These are phyloP conservation scores for Saccharomycopsis oosterbeekiorum DNA, from an alignment of 805 yeast species.

Conservation along the genomic window DNA sequence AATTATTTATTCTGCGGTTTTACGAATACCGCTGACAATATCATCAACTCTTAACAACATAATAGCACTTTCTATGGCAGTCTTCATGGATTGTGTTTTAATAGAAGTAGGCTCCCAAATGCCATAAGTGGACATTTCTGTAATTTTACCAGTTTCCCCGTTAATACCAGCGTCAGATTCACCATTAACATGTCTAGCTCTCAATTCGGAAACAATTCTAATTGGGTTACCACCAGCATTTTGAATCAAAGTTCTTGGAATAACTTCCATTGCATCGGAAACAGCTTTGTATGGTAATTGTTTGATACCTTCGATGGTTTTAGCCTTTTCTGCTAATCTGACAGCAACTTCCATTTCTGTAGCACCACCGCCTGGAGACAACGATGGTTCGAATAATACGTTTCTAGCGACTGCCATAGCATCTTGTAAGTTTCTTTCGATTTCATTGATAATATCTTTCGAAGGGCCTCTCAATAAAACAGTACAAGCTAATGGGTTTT, in stretches of 20 bases:
- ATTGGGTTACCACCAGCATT: conserved; percentile 97
- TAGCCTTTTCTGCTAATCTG: conserved; percentile 79
- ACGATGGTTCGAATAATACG: conserved; percentile 86
- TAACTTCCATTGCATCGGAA: conserved; percentile 97
- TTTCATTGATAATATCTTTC: conserved; percentile 90
- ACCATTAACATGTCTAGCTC: conserved; percentile 96
- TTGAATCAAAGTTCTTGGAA: conserved; percentile 94
- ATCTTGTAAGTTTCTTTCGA: conserved; percentile 94
- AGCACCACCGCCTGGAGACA: conserved; percentile 99
- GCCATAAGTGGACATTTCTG: conserved; percentile 92
- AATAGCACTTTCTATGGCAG: conserved; percentile 97
- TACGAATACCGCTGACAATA: conserved; percentile 91
- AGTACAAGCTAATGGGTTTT: conserved; percentile 88
- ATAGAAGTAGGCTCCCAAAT: conserved; percentile 99
- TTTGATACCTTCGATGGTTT: conserved; percentile 83
- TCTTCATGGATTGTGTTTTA: conserved; percentile 92
- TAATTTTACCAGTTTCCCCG: conserved; percentile 90
- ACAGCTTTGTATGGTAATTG: conserved; percentile 99
- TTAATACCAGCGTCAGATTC: conserved; percentile 80
- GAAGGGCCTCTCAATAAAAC: conserved; percentile 91
- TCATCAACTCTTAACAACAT: conserved; percentile 92
- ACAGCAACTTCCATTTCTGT: conserved; percentile 98
- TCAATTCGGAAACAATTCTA: conserved; percentile 74
- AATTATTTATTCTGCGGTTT: conserved; percentile 17
- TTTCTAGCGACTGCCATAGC: conserved; percentile 98